phyloP scores from a whole-genome alignment of 805 yeast species.

The Candida maesae region DNA sequence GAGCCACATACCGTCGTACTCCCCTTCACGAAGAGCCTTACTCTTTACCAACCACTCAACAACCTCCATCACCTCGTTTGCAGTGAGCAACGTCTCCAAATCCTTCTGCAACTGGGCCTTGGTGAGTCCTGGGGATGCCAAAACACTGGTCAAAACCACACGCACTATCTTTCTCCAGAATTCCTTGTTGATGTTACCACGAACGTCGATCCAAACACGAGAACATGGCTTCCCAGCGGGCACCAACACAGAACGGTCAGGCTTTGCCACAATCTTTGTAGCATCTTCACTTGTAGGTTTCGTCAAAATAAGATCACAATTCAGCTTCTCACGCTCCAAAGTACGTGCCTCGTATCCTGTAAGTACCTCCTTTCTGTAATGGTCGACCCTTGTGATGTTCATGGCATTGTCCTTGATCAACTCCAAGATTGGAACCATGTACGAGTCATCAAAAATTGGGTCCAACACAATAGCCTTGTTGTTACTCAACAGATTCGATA shows the following conservation, averaged over 20 bases:
- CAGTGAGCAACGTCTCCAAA: conserved; percentile 18
- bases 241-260: conserved; percentile 33
- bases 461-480: conserved; percentile 54
- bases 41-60: conserved; percentile 45
- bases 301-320: conserved; percentile 54
- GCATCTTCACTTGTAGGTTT: conserved; percentile 3
- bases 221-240: conserved; percentile 63
- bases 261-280: conserved; percentile 4
- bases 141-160: conserved; percentile 41
- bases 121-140: conserved; percentile 54
- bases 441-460: conserved; percentile 52
- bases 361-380: conserved; percentile 42
- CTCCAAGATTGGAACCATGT: conserved; percentile 60
- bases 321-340: conserved; percentile 63
- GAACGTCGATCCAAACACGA: conserved; percentile 66
- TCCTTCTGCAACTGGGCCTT: conserved; percentile 18
- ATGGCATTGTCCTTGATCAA: conserved; percentile 41
- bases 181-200: conserved; percentile 52
- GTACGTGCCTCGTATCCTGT: conserved; percentile 73
- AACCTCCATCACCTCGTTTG: conserved; percentile 35
- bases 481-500: conserved; percentile 39
- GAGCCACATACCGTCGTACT: conserved; percentile 40
- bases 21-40: conserved; percentile 33
- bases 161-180: conserved; percentile 60
- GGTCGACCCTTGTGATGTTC: conserved; percentile 51